Percentiles rank a stretch among this genome's conserved stretches.
phyloP scores from a whole-genome alignment of 371 early-diverging fungal species.

The Choanephora cucurbitarum region DNA sequence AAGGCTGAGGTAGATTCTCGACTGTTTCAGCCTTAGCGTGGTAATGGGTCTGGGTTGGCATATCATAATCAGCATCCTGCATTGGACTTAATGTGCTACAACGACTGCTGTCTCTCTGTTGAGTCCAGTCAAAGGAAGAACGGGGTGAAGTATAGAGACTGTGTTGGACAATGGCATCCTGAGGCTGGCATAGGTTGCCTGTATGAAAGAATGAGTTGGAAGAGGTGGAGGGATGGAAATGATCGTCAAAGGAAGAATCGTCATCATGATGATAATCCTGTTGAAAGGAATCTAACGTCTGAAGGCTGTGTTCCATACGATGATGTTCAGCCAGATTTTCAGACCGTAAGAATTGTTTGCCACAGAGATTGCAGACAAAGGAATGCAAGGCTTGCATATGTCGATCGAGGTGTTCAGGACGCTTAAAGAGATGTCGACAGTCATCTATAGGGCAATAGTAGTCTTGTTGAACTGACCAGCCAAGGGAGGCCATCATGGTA shows the following conservation, averaged over 20 bases:
- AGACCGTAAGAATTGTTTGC: constrained; percentile 18
- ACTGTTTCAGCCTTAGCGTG: constrained; percentile 1
- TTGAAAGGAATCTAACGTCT: constrained; percentile 7
- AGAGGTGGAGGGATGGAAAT: constrained; percentile 2
- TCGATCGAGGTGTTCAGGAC: constrained; percentile 82
- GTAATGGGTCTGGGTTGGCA: too few relatives aligned
- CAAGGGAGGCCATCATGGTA: constrained; percentile 9
- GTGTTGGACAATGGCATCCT: neutral
- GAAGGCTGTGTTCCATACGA: constrained; percentile 21
- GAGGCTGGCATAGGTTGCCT: constrained; percentile 12
- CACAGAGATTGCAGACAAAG: constrained; percentile 27
- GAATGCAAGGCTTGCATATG: constrained; percentile 78
- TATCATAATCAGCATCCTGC: constrained; percentile 31
- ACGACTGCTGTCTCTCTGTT: constrained; percentile 18
- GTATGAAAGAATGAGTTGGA: constrained; percentile 1
- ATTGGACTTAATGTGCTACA: constrained; percentile 37
- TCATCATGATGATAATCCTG: constrained; percentile 21
- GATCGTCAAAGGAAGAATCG: constrained; percentile 19
- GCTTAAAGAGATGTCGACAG: constrained; percentile 63
- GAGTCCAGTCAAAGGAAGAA: constrained; percentile 14
- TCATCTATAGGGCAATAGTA: constrained; percentile 48
- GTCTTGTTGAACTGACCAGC: constrained; percentile 12
- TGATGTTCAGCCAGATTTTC: constrained; percentile 24
- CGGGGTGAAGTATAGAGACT: constrained; percentile 12
- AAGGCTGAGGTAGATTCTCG: neutral